phyloP scores from a whole-genome alignment of 768 basidiomycete species.

The Tylopilus rubrobrunneus region DNA sequence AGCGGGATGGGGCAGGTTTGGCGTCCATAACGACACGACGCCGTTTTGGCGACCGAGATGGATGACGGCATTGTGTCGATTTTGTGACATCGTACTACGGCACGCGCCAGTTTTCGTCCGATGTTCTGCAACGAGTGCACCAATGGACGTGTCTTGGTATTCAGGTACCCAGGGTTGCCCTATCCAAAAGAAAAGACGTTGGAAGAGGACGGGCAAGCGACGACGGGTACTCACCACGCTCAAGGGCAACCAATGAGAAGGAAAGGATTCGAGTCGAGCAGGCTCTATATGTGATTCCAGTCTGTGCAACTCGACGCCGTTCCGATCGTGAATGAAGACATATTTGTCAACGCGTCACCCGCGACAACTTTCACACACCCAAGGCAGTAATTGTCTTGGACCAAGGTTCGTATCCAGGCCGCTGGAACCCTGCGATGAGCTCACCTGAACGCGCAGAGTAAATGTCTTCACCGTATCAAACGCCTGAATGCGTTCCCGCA shows the following conservation, averaged over 20 bases:
- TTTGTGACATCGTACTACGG: conserved; percentile 84
- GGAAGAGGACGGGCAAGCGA: background rate
- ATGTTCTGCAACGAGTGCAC: conserved; percentile 79
- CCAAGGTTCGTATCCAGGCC: no score
- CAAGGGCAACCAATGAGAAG: conserved; percentile 92
- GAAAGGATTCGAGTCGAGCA: conserved; percentile 85
- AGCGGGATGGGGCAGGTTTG: conserved; percentile 87
- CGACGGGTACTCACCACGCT: conserved; percentile 56
- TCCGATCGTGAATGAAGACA: conserved; percentile 91
- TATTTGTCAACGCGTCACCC: no score
- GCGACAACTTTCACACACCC: no score
- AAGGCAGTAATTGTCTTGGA: no score
- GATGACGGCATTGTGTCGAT: conserved; percentile 89
- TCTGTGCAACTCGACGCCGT: conserved; percentile 89
- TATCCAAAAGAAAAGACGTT: conserved; percentile 19
- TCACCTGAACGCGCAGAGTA: no score
- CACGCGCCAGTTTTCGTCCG: conserved; percentile 88
- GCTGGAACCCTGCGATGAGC: no score
- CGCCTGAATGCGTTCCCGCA: no score
- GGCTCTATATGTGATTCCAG: conserved; percentile 85
- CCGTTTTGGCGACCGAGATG: conserved; percentile 95
- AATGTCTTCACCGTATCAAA: no score
- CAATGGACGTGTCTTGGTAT: conserved; percentile 98
- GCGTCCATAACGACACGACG: conserved; percentile 95
- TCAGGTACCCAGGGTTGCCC: conserved; percentile 89